Base-by-base conservation (phyloP, 768 basidiomycete genomes). In the Russula vinacea region DNA sequence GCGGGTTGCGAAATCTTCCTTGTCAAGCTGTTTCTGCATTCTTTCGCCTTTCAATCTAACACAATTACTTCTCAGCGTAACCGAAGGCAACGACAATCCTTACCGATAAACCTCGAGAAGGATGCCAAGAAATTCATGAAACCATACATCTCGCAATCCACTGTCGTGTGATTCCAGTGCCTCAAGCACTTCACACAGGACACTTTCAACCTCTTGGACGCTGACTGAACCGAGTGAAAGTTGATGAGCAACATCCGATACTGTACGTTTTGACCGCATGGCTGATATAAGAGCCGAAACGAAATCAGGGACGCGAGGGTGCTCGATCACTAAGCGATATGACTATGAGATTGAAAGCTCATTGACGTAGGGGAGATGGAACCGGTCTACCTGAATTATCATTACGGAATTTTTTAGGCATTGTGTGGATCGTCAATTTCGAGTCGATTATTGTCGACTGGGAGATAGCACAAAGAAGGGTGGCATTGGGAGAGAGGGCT, bases 181-280 rank as follows among this genome's bases (percentile, higher is more conserved):
- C 4, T 73, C 67, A 66, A 85, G 76, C 3, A 80, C 73, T 35
- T 79, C 78, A 66, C 74, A 78, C 42, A 92, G 67, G 11, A 80
- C 76, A 42, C 81, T 78, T 47, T 77, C 74, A 9, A 82, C 75
- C n/a, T 79, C 77, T 17, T 77, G 70, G 37, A 79, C 67, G 0
- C 82, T 68, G 6, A 78, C 72, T 2, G 78, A 71, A 19, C 79
- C 75, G 33, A 74, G 71, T 8, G 83, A 77, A 37, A 92, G 76
- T 29, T 78, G 67, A 70, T 87, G 86, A 24, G 80, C 77, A 40
- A 90, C 73, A 70, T 92, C 90, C 11, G 81, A 75, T 35, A 84
- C 76, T n/a, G 83, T 79, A 62, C 74, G 77, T 52, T 81, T 78
- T 2, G 82, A 78, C 33, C 81, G 76, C 52, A 89, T 76, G 14